These are phyloP conservation scores for Ceratocystis alfenasii DNA, from an alignment of 2,329 filamentous ascomycete species.

Conservation along the genomic window DNA sequence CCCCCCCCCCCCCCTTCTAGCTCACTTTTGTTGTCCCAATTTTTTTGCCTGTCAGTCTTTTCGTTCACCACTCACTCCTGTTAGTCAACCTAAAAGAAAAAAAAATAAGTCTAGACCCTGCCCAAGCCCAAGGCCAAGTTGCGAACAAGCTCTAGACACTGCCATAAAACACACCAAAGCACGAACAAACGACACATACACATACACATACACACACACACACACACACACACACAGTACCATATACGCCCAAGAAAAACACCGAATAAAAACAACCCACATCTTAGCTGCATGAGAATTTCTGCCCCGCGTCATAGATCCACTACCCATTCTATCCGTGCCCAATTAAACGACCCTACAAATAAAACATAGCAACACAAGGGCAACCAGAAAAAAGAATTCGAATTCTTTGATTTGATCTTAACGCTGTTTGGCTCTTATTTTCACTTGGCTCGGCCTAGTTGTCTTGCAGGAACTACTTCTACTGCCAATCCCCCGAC, in stretches of 20 bases:
- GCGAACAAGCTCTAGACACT: not conserved
- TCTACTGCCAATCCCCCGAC: slow-evolving; percentile 8
- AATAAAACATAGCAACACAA: not conserved
- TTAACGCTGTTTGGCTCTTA: not conserved
- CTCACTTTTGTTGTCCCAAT: not conserved
- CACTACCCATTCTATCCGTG: slow-evolving; percentile 2
- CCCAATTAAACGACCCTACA: slow-evolving; percentile 2
- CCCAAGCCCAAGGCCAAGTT: not conserved
- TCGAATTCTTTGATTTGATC: not conserved
- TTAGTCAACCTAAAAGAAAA: not conserved
- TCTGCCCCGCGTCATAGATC: slow-evolving; percentile 10
- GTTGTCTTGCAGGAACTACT: slow-evolving; percentile 11
- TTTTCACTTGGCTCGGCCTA: not conserved
- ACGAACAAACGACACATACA: not conserved
- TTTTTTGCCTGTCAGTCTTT: not conserved
- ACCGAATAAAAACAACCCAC: not conserved
- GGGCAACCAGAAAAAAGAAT: not conserved
- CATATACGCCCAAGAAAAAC: not conserved
- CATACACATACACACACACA: not conserved
- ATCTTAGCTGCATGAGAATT: slow-evolving; percentile 8
- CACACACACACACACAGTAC: not conserved
- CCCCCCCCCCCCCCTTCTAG: not conserved
- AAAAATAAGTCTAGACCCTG: not conserved
- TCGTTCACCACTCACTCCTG: not conserved
- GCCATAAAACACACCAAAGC: not conserved